Evolutionary conservation across 306 rosid genomes (phyloP), one percentile per base, ranked within the genome.

Genomic region (Malus sieversii): DNA sequence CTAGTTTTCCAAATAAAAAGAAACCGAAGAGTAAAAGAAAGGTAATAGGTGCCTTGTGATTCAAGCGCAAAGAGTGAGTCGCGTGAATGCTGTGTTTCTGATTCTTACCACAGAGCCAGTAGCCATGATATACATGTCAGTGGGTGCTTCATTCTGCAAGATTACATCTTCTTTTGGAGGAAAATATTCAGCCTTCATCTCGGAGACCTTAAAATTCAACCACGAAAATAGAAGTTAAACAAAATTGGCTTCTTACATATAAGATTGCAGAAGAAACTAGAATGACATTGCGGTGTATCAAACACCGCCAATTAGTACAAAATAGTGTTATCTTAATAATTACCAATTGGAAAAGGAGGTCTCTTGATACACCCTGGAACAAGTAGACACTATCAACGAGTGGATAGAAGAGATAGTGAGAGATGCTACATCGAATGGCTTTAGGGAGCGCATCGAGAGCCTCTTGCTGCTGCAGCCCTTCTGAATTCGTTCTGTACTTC

Each of bases 101-200:
- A 44, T 73, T 80, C 90, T 83, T 88, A 93, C 97, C 71, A 82
- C 88, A 64, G 82, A 61, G 74, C 98, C 98, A 1, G 88, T 90
- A 60, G 88, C 92, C 72, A 93, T 58, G 71, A 93, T 84, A 66
- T 93, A 93, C 14, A 93, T 79, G 74, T 93, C 93, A 10, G 97
- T 82, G 15, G 98, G 97, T n/a, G 93, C 91, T 85, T 93, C 97
- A 80, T 89, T 88, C 85, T 87, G 88, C 91, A 91, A 68, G 82
- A 91, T 84, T 51, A 93, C 85, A 22, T 91, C 97, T 83, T 93
- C 97, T 79, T 81, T 91, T 30, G 98, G 98, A 83, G 98, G 93
- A 83, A 89, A 89, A 75, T 93, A 93, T 89, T 93, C 98, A 0
- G 91, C 96, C 79, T 86, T 91, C 98, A 93, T 88, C 74, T 93